A percentile compares a stretch with the other conserved stretches of the same genome.
Conservation (phyloP, 305 asterid species). For the Fraxinus sp. region DNA sequence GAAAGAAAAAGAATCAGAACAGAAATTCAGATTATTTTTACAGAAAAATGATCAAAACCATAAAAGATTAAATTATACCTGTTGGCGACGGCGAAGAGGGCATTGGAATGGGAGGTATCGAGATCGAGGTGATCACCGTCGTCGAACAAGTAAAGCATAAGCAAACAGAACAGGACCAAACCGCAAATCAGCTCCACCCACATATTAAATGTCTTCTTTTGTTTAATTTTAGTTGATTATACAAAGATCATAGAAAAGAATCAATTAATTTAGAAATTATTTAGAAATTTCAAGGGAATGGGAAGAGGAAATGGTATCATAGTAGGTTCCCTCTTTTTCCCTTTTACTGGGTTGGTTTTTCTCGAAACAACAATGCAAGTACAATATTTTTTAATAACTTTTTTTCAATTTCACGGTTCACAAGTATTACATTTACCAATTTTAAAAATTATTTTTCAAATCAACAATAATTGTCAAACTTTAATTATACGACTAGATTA, state of each 20-base stretch:
- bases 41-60: not conserved
- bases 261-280: not conserved
- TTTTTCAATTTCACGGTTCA: no score
- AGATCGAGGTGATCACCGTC: slow-evolving; percentile 38
- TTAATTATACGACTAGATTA: no score
- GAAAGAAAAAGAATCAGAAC: not conserved
- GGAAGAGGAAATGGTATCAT: not conserved
- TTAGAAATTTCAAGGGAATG: not conserved
- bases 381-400: no score
- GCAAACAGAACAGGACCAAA: slow-evolving; percentile 39
- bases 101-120: slow-evolving; percentile 48
- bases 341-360: not conserved
- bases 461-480: no score
- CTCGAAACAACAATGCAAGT: no score
- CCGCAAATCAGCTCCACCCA: slow-evolving; percentile 71
- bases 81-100: slow-evolving; percentile 64
- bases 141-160: slow-evolving; percentile 47
- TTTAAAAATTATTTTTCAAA: no score
- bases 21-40: not conserved
- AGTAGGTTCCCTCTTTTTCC: no score
- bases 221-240: not conserved
- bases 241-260: not conserved
- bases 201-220: slow-evolving; percentile 28
- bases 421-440: no score
- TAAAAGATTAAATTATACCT: slow-evolving; percentile 29